Conservation (phyloP, 2,329 filamentous ascomycete genomes). For the Exophiala viscosa region DNA sequence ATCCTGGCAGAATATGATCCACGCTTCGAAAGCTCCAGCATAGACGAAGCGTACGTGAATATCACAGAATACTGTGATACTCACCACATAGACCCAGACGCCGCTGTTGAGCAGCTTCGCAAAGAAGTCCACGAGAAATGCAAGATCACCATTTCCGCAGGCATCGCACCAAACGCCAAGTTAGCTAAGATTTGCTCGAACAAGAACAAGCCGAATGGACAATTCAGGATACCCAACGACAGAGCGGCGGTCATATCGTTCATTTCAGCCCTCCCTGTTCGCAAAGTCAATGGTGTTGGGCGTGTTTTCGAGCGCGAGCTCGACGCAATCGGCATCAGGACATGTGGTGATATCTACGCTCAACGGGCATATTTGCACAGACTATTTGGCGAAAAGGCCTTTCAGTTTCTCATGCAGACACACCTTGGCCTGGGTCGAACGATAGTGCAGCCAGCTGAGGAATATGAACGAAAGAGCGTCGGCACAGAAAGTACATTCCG, state of each 20-base stretch:
- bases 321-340: conserved; percentile 79
- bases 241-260: conserved; percentile 74
- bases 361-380: conserved; percentile 69
- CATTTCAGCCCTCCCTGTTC: conserved; percentile 75
- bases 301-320: conserved; percentile 90
- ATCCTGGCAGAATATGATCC: conserved; percentile 85
- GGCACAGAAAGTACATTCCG: conserved; percentile 90
- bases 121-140: conserved; percentile 70
- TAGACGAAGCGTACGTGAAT: conserved; percentile 95
- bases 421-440: conserved; percentile 85
- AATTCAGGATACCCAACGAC: conserved; percentile 72
- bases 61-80: conserved; percentile 79
- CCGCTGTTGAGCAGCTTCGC: conserved; percentile 73
- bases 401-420: conserved; percentile 77
- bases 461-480: conserved; percentile 87
- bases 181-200: conserved; percentile 95
- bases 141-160: conserved; percentile 84
- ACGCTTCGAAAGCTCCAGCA: conserved; percentile 86
- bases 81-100: conserved; percentile 65
- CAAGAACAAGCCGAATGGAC: conserved; percentile 93
- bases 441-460: conserved; percentile 77
- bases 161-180: conserved; percentile 89
- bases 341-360: conserved; percentile 79
- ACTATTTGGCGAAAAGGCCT: conserved; percentile 89
- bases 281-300: conserved; percentile 94